Evolutionary conservation across 78 protist species (phyloP), one percentile per base, ranked within the genome.

Genomic region (Dictyostelium discoideum): DNA sequence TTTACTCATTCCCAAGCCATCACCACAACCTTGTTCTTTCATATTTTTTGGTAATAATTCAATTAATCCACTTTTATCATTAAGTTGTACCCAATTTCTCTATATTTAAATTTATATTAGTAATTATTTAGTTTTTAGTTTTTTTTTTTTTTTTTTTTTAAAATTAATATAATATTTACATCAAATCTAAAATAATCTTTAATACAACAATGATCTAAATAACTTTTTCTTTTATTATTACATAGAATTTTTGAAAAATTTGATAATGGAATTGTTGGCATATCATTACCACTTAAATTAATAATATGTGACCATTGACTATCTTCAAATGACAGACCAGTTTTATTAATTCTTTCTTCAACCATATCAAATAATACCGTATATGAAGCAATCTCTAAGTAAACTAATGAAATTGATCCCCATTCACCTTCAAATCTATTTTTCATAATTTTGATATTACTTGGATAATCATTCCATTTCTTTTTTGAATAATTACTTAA

Each of bases 401-500:
- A 85, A 46, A 85, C 92, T 29, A 85, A 85, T 24, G 92, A 22
- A 44, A 60, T 24, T 44, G 83, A 42, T 6, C 92, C 92, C 92
- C 92, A 85, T 40, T 14, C 16, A 26, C 92, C 92, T 13, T 72
- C 1, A 22, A 72, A 85, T 46, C 69, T 42, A 11, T 46, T 29
- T 14, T 85, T 26, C 67, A 85, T 46, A 44, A 85, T 5, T 72
- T 46, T 22, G 3, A 85, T 46, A 85, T 85, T 85, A 29, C n/a
- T 72, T 24, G 79, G 79, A n/a, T n/a, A 65, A 22, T 22, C 14
- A 24, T 65, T 22, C 73, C 73, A 63, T n/a, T 63, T 63, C 13
- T 4, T 63, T 63, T 0, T 32, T 32, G 37, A 32, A 32, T 32
- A 5, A 20, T 20, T 0, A 10, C 18, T 63, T n/a, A 1, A 4